Conservation (phyloP, 1,284 basidiomycete genomes). For the Ceratobasidium sp. region DNA sequence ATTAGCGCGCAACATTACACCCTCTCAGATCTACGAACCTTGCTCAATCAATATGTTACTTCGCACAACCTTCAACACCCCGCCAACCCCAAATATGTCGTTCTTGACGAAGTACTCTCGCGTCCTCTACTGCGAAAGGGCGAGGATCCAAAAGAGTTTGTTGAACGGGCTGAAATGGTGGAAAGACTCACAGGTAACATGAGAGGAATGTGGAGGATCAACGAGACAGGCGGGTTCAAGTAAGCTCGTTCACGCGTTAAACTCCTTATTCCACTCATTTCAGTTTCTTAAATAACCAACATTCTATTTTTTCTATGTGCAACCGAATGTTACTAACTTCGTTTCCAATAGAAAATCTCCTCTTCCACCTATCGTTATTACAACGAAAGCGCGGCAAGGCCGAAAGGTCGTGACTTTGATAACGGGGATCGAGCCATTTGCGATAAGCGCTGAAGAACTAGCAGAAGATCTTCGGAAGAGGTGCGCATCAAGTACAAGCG, state of each 20-base stretch:
- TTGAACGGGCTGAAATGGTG: conserved; percentile 76
- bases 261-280: conserved; percentile 47
- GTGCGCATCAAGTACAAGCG: conserved; percentile 81
- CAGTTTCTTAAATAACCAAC: neutral
- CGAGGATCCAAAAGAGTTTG: conserved; percentile 60
- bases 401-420: conserved; percentile 80
- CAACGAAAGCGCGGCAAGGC: conserved; percentile 77
- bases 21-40: conserved; percentile 63
- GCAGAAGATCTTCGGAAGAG: conserved; percentile 79
- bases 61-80: conserved; percentile 72
- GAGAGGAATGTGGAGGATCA: conserved; percentile 67
- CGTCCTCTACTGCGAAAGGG: conserved; percentile 51
- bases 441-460: conserved; percentile 72
- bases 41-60: conserved; percentile 71
- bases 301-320: no score
- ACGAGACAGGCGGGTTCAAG: conserved; percentile 76
- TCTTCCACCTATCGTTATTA: conserved; percentile 73
- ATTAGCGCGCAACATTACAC: conserved; percentile 64
- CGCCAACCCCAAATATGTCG: conserved; percentile 73
- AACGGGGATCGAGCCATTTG: conserved; percentile 80
- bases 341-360: conserved; percentile 71
- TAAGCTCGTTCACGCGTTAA: conserved; percentile 51
- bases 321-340: no score
- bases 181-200: conserved; percentile 57
- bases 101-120: conserved; percentile 62